Conservation (phyloP, 768 basidiomycete species). For the Lactarius indigo region DNA sequence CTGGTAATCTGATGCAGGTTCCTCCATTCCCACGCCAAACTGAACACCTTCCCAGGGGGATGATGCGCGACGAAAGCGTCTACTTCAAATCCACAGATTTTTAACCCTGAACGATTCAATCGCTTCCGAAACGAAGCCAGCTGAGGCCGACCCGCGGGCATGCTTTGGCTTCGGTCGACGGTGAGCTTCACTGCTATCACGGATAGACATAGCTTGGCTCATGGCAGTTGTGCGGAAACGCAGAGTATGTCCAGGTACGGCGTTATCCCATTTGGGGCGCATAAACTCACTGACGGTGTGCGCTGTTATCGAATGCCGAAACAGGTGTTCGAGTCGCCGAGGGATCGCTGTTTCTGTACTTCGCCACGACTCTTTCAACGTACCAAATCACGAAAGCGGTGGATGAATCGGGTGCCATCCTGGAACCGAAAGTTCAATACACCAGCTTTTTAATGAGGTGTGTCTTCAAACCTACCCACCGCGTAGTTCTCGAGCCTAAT, state of each 20-base stretch:
- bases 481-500: not conserved
- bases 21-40: not conserved
- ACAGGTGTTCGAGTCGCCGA: slow-evolving; percentile 30
- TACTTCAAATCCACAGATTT: slow-evolving; percentile 35
- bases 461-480: slow-evolving; percentile 3
- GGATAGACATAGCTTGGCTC: not conserved
- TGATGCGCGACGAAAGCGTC: slow-evolving; percentile 34
- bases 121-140: slow-evolving; percentile 21
- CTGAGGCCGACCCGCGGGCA: slow-evolving; percentile 29
- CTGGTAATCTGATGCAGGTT: slow-evolving; percentile 8
- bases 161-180: slow-evolving; percentile 35
- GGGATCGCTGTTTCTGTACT: slow-evolving; percentile 30
- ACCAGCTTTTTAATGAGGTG: slow-evolving; percentile 31
- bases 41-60: slow-evolving; percentile 24
- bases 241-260: not conserved
- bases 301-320: not conserved
- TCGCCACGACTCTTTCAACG: slow-evolving; percentile 33
- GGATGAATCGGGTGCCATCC: slow-evolving; percentile 28
- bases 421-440: slow-evolving; percentile 29
- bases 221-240: not conserved
- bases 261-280: not conserved
- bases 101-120: slow-evolving; percentile 36
- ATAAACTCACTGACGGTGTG: not conserved
- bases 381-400: slow-evolving; percentile 33
- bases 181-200: slow-evolving; percentile 10